phyloP scores from a whole-genome alignment of 148 eudicot genomes.

The Polygonum aviculare region DNA sequence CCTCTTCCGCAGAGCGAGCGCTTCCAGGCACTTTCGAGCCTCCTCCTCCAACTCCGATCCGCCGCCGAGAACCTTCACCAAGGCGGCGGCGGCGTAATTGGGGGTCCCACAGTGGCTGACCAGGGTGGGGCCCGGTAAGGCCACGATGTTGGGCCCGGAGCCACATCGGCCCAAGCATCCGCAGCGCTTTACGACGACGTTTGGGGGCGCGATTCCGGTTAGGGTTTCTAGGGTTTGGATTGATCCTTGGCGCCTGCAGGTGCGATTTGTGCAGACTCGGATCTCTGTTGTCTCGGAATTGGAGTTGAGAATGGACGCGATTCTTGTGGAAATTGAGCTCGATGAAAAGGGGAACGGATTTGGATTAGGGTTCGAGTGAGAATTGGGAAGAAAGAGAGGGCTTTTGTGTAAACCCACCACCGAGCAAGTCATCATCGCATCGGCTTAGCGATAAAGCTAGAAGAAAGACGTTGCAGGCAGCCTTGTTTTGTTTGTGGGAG shows the following conservation, averaged over 20 bases:
- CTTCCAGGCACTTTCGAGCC: slow-evolving; percentile 43
- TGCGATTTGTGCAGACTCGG: slow-evolving; percentile 54
- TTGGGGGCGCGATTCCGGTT: slow-evolving; percentile 54
- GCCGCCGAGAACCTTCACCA: slow-evolving; percentile 30
- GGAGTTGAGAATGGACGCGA: neutral
- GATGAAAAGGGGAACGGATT: neutral
- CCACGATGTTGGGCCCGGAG: slow-evolving; percentile 64
- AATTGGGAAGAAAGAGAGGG: neutral
- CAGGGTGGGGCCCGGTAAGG: slow-evolving; percentile 36
- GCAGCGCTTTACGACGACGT: slow-evolving; percentile 44
- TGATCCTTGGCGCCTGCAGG: slow-evolving; percentile 64
- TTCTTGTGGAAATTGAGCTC: neutral
- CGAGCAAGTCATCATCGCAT: neutral
- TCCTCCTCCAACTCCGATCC: slow-evolving; percentile 15
- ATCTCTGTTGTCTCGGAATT: slow-evolving; percentile 28
- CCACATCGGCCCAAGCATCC: slow-evolving; percentile 80
- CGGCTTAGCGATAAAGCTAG: neutral
- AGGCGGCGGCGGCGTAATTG: slow-evolving; percentile 31
- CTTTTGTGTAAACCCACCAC: neutral
- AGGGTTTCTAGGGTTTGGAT: slow-evolving; percentile 37
- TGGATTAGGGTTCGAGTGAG: neutral
- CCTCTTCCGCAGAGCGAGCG: slow-evolving; percentile 68
- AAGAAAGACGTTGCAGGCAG: too few relatives aligned
- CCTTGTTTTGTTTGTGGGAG: too few relatives aligned
- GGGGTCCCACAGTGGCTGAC: slow-evolving; percentile 62